Evolutionary conservation across 768 basidiomycete species (phyloP).

Genomic region (Tricholoma terreum): DNA sequence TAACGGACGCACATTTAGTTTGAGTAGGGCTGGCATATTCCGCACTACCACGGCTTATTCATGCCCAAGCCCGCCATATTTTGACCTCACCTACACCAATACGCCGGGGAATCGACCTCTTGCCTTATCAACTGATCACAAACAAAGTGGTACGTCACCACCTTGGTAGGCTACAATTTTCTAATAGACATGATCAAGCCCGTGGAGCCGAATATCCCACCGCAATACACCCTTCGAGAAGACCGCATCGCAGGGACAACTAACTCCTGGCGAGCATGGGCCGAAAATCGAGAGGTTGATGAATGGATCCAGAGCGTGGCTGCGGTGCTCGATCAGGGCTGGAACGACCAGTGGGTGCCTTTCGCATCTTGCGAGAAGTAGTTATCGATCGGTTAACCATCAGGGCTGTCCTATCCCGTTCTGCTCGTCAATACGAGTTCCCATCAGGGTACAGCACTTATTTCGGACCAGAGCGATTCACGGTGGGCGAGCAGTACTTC

Average conservation of each 20-base stretch:
- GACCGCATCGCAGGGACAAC: slow-evolving; percentile 74
- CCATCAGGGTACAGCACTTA: slow-evolving; percentile 87
- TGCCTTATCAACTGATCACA: slow-evolving; percentile 88
- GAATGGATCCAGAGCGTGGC: slow-evolving; percentile 91
- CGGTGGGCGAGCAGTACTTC: slow-evolving; percentile 89
- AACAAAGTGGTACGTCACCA: slow-evolving; percentile 58
- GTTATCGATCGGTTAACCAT: slow-evolving; percentile 1
- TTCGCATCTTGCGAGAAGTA: neutral
- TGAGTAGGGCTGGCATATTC: slow-evolving; percentile 72
- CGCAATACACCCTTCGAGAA: slow-evolving; percentile 69
- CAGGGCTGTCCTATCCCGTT: slow-evolving; percentile 58
- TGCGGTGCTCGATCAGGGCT: slow-evolving; percentile 81
- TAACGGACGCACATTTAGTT: neutral
- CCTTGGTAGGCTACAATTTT: neutral
- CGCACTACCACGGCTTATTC: slow-evolving; percentile 73
- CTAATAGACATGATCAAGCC: slow-evolving; percentile 42
- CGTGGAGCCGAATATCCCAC: slow-evolving; percentile 64
- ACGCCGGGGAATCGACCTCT: slow-evolving; percentile 63
- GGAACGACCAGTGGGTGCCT: slow-evolving; percentile 77
- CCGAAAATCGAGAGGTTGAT: slow-evolving; percentile 80
- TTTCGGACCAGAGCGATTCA: slow-evolving; percentile 79
- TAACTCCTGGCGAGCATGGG: slow-evolving; percentile 77
- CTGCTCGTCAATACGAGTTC: slow-evolving; percentile 83
- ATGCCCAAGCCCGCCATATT: slow-evolving; percentile 71
- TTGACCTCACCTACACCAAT: slow-evolving; percentile 47